Conservation (phyloP, 2,329 filamentous ascomycete genomes). For the Pyrenophora graminea region DNA sequence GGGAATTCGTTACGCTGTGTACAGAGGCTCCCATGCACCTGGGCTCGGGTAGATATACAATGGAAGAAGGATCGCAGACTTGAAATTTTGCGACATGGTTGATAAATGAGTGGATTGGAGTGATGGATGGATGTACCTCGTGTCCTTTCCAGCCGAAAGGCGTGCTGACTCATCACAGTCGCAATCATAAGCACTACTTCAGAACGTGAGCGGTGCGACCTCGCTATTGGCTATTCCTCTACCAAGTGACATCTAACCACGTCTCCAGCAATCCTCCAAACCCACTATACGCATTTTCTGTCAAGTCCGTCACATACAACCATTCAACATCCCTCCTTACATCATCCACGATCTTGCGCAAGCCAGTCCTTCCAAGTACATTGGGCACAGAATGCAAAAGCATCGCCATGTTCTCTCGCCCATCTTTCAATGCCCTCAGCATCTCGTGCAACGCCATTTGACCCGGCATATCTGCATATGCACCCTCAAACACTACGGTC, state of each 20-base stretch:
- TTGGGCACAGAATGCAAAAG: slow-evolving; percentile 25
- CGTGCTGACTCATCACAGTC: too few species aligned
- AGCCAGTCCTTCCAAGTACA: slow-evolving; percentile 11
- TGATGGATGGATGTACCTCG: too few species aligned
- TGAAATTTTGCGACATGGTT: slow-evolving; percentile 1
- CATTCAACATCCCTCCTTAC: slow-evolving; percentile 26
- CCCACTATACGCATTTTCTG: slow-evolving; percentile 13
- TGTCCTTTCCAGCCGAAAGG: background rate
- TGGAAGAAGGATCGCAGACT: slow-evolving; percentile 51
- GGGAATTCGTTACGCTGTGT: slow-evolving; percentile 45
- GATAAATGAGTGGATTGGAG: background rate
- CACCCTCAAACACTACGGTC: slow-evolving; percentile 31
- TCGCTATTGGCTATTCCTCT: background rate
- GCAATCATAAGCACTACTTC: too few species aligned
- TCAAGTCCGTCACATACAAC: slow-evolving; percentile 29
- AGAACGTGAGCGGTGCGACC: too few species aligned
- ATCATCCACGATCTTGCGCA: slow-evolving; percentile 28
- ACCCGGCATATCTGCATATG: slow-evolving; percentile 18
- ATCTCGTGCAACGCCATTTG: slow-evolving; percentile 12
- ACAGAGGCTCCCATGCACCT: slow-evolving; percentile 55
- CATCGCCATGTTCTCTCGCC: slow-evolving; percentile 23
- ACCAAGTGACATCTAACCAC: slow-evolving; percentile 25
- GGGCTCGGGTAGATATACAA: slow-evolving; percentile 56
- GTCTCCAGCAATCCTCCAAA: slow-evolving; percentile 26
- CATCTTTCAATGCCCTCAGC: slow-evolving; percentile 5